Percentiles rank a stretch among this genome's conserved stretches.
Conservation (phyloP, 192 early-diverging fungal species). For the Phycomyces nitens region DNA sequence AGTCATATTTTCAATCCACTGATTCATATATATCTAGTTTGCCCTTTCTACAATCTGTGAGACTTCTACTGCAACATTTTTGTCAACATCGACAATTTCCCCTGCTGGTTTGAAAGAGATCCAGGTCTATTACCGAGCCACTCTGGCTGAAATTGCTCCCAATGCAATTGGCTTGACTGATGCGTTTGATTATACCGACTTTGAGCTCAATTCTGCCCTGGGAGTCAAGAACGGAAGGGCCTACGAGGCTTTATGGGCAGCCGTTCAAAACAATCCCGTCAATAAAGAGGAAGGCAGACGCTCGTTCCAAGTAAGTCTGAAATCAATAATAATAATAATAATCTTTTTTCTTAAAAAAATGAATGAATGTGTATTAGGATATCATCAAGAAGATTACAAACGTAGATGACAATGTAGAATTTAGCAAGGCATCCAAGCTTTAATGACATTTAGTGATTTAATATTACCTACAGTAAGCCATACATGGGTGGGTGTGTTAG, state of each 20-base stretch:
- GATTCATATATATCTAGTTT: slow-evolving; percentile 37
- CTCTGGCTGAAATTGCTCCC: slow-evolving; percentile 51
- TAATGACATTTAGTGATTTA: too few species aligned
- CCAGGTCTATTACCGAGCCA: slow-evolving; percentile 11
- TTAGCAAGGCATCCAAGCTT: slow-evolving; percentile 6
- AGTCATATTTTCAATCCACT: slow-evolving; percentile 15
- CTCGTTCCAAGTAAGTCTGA: slow-evolving; percentile 19
- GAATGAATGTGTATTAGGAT: too few species aligned
- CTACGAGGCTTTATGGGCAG: slow-evolving; percentile 60
- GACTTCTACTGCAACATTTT: slow-evolving; percentile 38
- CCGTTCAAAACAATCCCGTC: slow-evolving; percentile 32
- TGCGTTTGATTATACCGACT: slow-evolving; percentile 66
- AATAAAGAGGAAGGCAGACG: slow-evolving; percentile 19
- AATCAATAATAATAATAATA: not conserved
- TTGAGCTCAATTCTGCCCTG: slow-evolving; percentile 63
- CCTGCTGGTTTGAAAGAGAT: slow-evolving; percentile 36
- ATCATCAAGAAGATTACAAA: slow-evolving; percentile 19
- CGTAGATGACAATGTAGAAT: slow-evolving; percentile 8
- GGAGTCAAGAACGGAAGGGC: slow-evolving; percentile 66
- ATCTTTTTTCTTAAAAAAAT: not conserved
- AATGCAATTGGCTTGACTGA: slow-evolving; percentile 75
- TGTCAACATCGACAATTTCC: slow-evolving; percentile 44
- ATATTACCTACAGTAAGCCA: too few species aligned
- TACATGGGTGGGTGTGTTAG: too few species aligned
- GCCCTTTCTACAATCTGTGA: slow-evolving; percentile 43